phyloP scores from a whole-genome alignment of 2,329 filamentous ascomycete species.

The Fusarium annulatum region DNA sequence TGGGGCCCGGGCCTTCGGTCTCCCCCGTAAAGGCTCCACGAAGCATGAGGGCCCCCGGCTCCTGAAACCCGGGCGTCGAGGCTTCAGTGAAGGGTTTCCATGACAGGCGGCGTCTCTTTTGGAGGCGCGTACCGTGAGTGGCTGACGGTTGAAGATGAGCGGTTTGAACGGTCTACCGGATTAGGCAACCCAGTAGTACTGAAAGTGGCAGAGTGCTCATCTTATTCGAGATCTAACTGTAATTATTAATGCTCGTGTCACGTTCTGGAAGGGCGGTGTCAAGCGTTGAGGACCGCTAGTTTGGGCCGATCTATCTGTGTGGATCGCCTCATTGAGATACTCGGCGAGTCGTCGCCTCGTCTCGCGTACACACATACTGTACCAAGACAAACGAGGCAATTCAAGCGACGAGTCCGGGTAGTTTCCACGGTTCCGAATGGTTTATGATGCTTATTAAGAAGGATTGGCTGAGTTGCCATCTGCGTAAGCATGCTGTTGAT shows the following conservation, averaged over 20 bases:
- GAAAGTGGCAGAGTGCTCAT: background rate
- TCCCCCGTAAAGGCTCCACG: constrained; percentile 28
- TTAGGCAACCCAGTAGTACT: constrained; percentile 22
- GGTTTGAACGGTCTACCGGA: constrained; percentile 27
- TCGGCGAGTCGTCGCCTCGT: background rate
- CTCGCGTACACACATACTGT: background rate
- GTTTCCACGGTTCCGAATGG: background rate
- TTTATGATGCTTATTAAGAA: constrained; percentile 4
- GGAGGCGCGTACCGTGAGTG: constrained; percentile 1
- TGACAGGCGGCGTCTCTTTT: constrained; percentile 6
- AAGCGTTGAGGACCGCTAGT: constrained; percentile 14
- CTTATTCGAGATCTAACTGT: background rate
- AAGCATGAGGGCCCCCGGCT: constrained; percentile 1
- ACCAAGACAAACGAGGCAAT: constrained; percentile 13
- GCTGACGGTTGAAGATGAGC: constrained; percentile 15
- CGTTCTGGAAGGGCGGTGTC: constrained; percentile 41
- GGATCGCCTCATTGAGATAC: constrained; percentile 25
- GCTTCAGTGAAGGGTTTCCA: constrained; percentile 1
- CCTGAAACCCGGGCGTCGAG: constrained; percentile 22
- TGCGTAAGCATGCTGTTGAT: constrained; percentile 27
- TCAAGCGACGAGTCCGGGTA: constrained; percentile 8
- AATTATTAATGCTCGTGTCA: background rate
- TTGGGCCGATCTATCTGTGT: constrained; percentile 5
- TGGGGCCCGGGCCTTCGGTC: constrained; percentile 25
- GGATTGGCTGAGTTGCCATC: constrained; percentile 1